Base-by-base conservation (phyloP, 495 filamentous ascomycete species). In the Podospora appendiculata region DNA sequence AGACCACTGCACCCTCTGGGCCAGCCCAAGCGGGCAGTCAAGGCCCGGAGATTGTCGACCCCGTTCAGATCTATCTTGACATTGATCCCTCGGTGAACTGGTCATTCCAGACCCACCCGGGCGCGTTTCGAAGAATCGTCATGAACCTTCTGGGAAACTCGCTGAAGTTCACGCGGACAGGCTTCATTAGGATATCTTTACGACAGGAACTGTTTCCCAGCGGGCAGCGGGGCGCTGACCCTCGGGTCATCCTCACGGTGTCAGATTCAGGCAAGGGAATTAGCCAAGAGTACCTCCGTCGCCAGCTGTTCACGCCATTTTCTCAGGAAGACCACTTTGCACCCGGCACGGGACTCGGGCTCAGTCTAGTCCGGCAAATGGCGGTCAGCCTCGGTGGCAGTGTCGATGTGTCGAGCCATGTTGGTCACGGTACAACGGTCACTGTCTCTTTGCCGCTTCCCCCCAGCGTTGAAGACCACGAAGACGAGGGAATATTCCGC, bases 131-230 rank as follows among this genome's bases (percentile, higher is more conserved):
- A 14, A 79, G 88, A 1, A 79, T 90, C 45, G 76, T 92, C 34
- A 86, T 90, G 84, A 90, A 93, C 55, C 56, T 93, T 1, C 83
- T 89, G 48, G 87, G 88, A 10, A 93, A 93, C 67, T 81, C 87
- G 0, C 76, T 91, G 61, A 93, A 93, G 55, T 90, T 88, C 57
- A 89, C 83, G 7, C 75, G 76, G 6, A 65, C 69, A 1, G 88
- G 88, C 4, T 82, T 73, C 47, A 84, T 93, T 39, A 73, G 73
- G 3, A 63, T 93, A 14, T 76, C 66, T 1, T 60, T 89, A n/a
- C 73, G 71, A 34, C 73, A 79, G 16, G 61, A 73, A 4, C 63
- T 70, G 53, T 51, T 55, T 41, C 62, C 64, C 18, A 62, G 51
- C 41, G 50, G 14, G 45, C 68, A 19, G 41, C 61, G n/a, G 35